Evolutionary conservation across 2,329 filamentous ascomycete species (phyloP), one percentile per base, ranked within the genome.

Genomic region (Chaetomiaceae sp.): DNA sequence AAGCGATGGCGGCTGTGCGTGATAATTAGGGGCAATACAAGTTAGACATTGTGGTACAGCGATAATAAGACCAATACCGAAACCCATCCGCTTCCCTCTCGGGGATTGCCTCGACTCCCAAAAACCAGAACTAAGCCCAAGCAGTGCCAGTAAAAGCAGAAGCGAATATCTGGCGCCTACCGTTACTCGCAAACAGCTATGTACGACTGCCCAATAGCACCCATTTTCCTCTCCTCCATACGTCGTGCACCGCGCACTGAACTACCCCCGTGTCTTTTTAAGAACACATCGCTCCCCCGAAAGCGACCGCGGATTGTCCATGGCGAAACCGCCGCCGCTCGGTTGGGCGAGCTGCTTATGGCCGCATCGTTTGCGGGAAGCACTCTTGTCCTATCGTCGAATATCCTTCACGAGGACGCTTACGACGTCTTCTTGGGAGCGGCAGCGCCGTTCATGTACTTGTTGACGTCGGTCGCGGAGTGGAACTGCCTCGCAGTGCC

Each of bases 391-490:
- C 30, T 40, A 23, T 43, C 5, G 10, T 40, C 18, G 18, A 13
- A 43, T 29, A 25, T 32, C 16, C 5, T 37, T 30, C 14, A 42
- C n/a, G 13, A 29, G 36, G 2, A 13, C 40, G 8, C 51, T 67
- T 79, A 82, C 64, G 79, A 76, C 13, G 81, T 76, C 77, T 87
- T 87, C 79, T 87, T 87, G 67, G 82, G 73, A 58, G 71, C 77
- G 33, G 78, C 74, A 36, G 75, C 73, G 53, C 80, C 81, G 59
- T 76, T 77, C 58, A 83, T 70, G 73, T 92, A 94, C 70, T 83
- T 85, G 73, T 80, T 81, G 63, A 90, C 66, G 66, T 96, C 89
- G 36, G 91, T 95, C 51, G 79, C 79, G 63, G 90, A 84, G 68
- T 90, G 85, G 66, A 85, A 90, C 73, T 91, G 85, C 69, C 82